phyloP scores from a whole-genome alignment of 768 basidiomycete species.

The Pleurotus djamor region DNA sequence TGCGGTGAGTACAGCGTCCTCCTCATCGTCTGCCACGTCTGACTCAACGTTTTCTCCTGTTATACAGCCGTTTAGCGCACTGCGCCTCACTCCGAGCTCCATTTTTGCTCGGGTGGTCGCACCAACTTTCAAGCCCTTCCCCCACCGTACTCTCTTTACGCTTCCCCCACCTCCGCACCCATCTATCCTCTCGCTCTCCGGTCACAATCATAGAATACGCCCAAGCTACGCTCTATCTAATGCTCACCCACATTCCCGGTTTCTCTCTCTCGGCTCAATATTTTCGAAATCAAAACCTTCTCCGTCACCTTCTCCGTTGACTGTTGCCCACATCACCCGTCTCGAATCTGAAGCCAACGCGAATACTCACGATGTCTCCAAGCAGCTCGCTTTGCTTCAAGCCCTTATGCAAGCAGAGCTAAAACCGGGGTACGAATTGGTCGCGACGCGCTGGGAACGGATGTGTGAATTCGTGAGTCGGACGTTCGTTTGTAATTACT shows the following conservation, averaged over 20 bases:
- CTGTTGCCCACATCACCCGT: constrained; percentile 68
- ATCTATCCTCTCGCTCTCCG: constrained; percentile 2
- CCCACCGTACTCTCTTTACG: constrained; percentile 5
- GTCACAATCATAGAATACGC: constrained; percentile 1
- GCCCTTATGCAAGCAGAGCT: constrained; percentile 65
- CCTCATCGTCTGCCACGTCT: not conserved
- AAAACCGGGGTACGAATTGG: constrained; percentile 65
- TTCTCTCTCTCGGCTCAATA: constrained; percentile 40
- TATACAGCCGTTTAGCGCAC: constrained; percentile 8
- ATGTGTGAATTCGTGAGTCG: constrained; percentile 78
- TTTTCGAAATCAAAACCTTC: constrained; percentile 45
- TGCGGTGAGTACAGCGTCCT: constrained; percentile 11
- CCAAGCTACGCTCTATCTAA: constrained; percentile 2
- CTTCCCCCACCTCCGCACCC: constrained; percentile 8
- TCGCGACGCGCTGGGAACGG: constrained; percentile 81
- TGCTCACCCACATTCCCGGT: constrained; percentile 6
- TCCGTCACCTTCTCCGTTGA: constrained; percentile 54
- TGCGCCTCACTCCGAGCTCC: constrained; percentile 13
- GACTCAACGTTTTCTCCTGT: not conserved
- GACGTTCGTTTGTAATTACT: not conserved
- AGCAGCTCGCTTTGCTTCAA: constrained; percentile 68
- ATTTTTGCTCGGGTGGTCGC: constrained; percentile 2
- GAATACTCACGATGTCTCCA: constrained; percentile 62
- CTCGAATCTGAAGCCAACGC: constrained; percentile 80
- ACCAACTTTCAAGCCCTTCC: constrained; percentile 12